Evolutionary conservation across 2,329 filamentous ascomycete species (phyloP).

Genomic region (Colletotrichum tanaceti): DNA sequence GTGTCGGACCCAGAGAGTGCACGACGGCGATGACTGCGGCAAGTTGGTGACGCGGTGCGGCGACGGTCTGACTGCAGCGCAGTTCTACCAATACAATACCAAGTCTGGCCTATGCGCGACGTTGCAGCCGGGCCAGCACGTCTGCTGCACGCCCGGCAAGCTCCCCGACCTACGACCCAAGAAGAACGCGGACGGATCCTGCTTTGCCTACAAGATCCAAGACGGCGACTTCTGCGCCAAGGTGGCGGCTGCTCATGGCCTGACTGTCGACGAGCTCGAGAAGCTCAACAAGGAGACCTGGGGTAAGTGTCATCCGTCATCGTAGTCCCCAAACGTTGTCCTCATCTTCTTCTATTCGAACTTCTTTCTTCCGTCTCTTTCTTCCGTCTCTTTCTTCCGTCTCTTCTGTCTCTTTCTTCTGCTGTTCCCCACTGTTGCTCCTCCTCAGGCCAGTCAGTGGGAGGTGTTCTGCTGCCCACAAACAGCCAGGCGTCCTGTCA

Average conservation of each 20-base stretch:
- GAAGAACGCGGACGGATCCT: conserved; percentile 49
- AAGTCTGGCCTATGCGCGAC: conserved; percentile 45
- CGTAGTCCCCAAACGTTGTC: neutral
- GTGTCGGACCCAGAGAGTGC: conserved; percentile 8
- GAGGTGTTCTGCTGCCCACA: too few species aligned
- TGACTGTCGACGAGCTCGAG: conserved; percentile 51
- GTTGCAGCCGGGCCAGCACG: conserved; percentile 48
- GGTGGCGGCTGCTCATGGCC: conserved; percentile 47
- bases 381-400: too few species aligned
- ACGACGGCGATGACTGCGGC: conserved; percentile 47
- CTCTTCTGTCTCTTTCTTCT: too few species aligned
- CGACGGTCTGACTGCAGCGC: conserved; percentile 44
- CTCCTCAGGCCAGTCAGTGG: too few species aligned
- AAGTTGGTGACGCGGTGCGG: conserved; percentile 48
- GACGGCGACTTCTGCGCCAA: conserved; percentile 49
- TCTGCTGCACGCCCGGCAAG: conserved; percentile 53
- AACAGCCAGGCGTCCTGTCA: too few species aligned
- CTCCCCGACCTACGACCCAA: conserved; percentile 52
- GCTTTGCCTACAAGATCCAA: conserved; percentile 50
- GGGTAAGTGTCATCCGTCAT: conserved; percentile 39
- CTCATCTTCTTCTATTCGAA: neutral
- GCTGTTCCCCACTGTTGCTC: too few species aligned
- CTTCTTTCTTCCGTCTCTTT: neutral
- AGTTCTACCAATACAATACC: conserved; percentile 50
- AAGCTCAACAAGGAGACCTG: conserved; percentile 56